These are phyloP conservation scores for Nicotiana attenuata DNA, from an alignment of 257 asterid genomes.

Conservation along the genomic window DNA sequence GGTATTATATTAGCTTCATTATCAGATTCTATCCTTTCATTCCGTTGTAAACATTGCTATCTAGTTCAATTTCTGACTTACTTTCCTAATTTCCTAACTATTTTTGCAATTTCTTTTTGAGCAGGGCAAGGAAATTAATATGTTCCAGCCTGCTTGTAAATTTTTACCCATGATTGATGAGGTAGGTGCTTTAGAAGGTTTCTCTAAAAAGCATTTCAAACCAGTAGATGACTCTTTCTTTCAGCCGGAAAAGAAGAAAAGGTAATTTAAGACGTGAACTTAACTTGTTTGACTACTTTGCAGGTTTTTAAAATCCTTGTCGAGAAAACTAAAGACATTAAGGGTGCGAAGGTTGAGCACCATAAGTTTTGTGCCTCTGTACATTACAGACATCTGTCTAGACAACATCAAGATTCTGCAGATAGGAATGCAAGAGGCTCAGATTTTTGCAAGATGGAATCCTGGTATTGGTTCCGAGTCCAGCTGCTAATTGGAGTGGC, in stretches of 20 bases:
- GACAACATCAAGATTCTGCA: too few relatives aligned
- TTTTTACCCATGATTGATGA: too few relatives aligned
- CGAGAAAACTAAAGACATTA: slow-evolving; percentile 13
- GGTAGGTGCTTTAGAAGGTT: not conserved
- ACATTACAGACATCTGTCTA: slow-evolving; percentile 29
- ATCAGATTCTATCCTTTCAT: not conserved
- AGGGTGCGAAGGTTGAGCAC: slow-evolving; percentile 69
- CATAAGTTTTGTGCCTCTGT: slow-evolving; percentile 67
- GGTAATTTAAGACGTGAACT: not conserved
- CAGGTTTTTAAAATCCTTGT: slow-evolving; percentile 54
- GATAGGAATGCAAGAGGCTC: too few relatives aligned
- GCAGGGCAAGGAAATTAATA: slow-evolving; percentile 39
- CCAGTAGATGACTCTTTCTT: not conserved
- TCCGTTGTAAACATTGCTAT: not conserved
- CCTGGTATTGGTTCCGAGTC: too few relatives aligned
- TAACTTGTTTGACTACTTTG: slow-evolving; percentile 9
- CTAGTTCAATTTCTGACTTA: not conserved
- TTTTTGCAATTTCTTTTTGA: not conserved
- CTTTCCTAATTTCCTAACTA: not conserved
- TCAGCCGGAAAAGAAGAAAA: not conserved
- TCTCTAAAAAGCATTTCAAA: not conserved
- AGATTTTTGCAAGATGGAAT: too few relatives aligned
- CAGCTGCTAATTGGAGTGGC: too few relatives aligned
- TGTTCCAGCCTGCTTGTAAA: too few relatives aligned
- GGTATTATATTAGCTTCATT: slow-evolving; percentile 25